Evolutionary conservation across 208 protist genomes (phyloP).

Genomic region (Acanthamoeba rhysodes): DNA sequence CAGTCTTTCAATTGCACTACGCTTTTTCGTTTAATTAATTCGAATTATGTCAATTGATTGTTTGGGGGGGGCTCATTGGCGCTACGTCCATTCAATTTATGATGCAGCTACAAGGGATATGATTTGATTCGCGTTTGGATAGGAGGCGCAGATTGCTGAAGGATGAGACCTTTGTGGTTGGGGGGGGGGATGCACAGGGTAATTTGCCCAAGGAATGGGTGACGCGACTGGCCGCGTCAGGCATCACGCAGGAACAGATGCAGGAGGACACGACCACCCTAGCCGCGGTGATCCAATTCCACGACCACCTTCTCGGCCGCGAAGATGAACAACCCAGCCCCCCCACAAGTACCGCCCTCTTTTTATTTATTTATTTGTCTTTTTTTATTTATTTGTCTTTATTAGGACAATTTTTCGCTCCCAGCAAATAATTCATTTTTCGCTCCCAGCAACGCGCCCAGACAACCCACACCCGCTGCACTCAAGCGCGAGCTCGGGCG

Average conservation of each 20-base stretch:
- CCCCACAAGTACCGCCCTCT: background rate
- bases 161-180: too few relatives aligned
- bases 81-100: too few relatives aligned
- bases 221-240: conserved; percentile 7
- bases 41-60: too few relatives aligned
- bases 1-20: background rate
- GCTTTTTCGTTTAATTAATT: too few relatives aligned
- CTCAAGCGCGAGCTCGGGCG: background rate
- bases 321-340: background rate
- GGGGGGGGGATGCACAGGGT: background rate
- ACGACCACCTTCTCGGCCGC: background rate
- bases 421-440: background rate
- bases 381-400: too few relatives aligned
- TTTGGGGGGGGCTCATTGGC: too few relatives aligned
- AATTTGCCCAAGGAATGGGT: conserved; percentile 27
- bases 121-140: too few relatives aligned
- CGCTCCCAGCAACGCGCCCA: background rate
- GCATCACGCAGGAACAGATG: conserved; percentile 8
- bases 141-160: too few relatives aligned
- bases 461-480: background rate
- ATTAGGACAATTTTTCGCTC: background rate
- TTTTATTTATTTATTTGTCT: background rate
- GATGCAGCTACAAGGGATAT: too few relatives aligned
- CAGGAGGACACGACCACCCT: conserved; percentile 13
- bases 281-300: background rate